Percentiles rank a stretch among this genome's conserved stretches.
Evolutionary conservation across 2,329 filamentous ascomycete species (phyloP).

Genomic region (Zopfia rhizophila): DNA sequence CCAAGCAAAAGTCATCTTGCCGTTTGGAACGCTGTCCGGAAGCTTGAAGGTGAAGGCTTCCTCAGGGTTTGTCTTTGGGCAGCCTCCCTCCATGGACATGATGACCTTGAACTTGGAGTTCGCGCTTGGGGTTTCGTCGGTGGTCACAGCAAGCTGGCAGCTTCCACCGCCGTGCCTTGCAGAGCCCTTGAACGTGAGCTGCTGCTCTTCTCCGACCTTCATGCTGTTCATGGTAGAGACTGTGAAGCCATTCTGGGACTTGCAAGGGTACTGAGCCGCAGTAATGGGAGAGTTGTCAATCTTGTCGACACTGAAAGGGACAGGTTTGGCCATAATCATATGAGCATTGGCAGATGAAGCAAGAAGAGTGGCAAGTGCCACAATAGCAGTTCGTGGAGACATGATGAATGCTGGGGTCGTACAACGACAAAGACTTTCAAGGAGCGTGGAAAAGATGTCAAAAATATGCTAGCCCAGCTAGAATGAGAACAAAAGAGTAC

Average conservation of each 20-base stretch:
- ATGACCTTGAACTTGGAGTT: slow-evolving; percentile 85
- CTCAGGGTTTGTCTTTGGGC: slow-evolving; percentile 75
- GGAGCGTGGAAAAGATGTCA: slow-evolving; percentile 19
- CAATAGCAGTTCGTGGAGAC: slow-evolving; percentile 62
- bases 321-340: slow-evolving; percentile 75
- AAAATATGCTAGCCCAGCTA: slow-evolving; percentile 45
- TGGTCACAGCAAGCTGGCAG: slow-evolving; percentile 85
- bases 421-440: slow-evolving; percentile 15
- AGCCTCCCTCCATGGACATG: slow-evolving; percentile 86
- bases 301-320: slow-evolving; percentile 66
- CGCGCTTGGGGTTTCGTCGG: slow-evolving; percentile 62
- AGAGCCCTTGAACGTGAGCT: slow-evolving; percentile 73
- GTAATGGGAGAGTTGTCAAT: slow-evolving; percentile 73
- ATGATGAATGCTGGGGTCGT: slow-evolving; percentile 49
- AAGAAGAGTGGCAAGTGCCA: slow-evolving; percentile 63
- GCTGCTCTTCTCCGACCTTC: slow-evolving; percentile 69
- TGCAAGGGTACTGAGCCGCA: slow-evolving; percentile 78
- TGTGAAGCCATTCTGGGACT: slow-evolving; percentile 39
- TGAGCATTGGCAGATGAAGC: slow-evolving; percentile 73
- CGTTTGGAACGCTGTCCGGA: slow-evolving; percentile 75
- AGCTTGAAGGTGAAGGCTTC: slow-evolving; percentile 75
- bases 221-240: slow-evolving; percentile 59
- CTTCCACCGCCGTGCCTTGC: slow-evolving; percentile 91
- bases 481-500: slow-evolving; percentile 25
- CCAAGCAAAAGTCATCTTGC: slow-evolving; percentile 86